These are phyloP conservation scores for Diaporthe humulicola DNA, from an alignment of 2,329 filamentous ascomycete genomes.

Conservation along the genomic window DNA sequence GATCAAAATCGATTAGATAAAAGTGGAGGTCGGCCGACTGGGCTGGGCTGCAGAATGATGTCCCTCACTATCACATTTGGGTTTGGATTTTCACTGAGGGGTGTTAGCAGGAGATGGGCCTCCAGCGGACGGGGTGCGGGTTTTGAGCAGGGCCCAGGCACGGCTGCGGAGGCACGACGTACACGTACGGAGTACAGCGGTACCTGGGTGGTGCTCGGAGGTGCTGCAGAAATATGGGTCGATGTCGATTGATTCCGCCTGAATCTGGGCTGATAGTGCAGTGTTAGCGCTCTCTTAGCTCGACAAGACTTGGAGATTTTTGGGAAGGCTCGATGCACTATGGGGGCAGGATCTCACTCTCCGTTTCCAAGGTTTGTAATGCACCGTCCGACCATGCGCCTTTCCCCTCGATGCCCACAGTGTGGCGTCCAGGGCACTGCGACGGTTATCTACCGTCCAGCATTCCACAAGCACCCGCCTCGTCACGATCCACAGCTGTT, in stretches of 20 bases:
- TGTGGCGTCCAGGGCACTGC: constrained; percentile 9
- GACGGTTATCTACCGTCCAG: neutral
- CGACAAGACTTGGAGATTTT: constrained; percentile 1
- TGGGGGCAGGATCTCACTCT: constrained; percentile 10
- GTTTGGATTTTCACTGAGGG: no score
- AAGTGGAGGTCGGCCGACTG: neutral
- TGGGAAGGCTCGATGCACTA: constrained; percentile 23
- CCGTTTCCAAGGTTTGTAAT: constrained; percentile 22
- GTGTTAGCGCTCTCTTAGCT: constrained; percentile 30
- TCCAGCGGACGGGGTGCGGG: neutral
- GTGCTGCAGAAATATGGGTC: constrained; percentile 40
- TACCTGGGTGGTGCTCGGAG: constrained; percentile 13
- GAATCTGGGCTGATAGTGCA: constrained; percentile 44
- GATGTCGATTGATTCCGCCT: constrained; percentile 41
- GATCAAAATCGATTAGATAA: constrained; percentile 32
- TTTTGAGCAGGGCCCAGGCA: constrained; percentile 13
- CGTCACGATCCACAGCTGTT: constrained; percentile 11
- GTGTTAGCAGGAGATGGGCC: neutral
- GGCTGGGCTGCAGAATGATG: neutral
- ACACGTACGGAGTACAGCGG: no score
- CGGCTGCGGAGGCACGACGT: neutral
- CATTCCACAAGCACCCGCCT: constrained; percentile 12
- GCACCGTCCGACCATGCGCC: constrained; percentile 2
- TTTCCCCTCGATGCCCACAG: constrained; percentile 2
- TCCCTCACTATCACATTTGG: neutral